Base-by-base conservation (phyloP, 805 yeast genomes). In the Pichia ethanolica region DNA sequence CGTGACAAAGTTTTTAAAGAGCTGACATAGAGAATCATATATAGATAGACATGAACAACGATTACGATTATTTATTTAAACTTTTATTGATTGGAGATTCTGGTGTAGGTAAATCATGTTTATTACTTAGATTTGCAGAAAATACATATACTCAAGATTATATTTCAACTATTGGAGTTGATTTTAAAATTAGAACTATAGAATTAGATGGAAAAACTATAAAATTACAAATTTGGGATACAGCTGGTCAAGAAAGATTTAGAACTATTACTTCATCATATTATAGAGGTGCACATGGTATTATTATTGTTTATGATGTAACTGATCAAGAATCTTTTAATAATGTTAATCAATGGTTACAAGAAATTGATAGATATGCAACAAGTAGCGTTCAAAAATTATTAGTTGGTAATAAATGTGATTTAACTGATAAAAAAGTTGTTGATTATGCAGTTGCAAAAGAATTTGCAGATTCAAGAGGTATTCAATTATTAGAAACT, bases 261-360 rank as follows among this genome's bases (percentile, higher is more conserved):
- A 83, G 98, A 72, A 93, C 99, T 46, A 91, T 91, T 71, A 93
- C 98, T 11, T 87, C 97, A 12, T 88, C 97, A 13, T 91, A 91
- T 73, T 91, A 91, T 75, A 85, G 99, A 69, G 99, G 99, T 50
- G 97, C 98, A 11, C 98, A 91, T 66, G 99, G 99, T 53, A 93
- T 91, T 68, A 93, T 91, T 62, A 91, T 91, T 60, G 99, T 91
- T 47, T 91, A 93, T 69, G 99, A 91, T 66, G 97, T 93, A 42
- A 93, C 99, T 46, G 98, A 93, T 70, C 97, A 89, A 71, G 96
- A 89, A 68, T 85, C 89, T 14, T 91, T 91, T 76, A 88, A 89
- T 71, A 89, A 93, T 67, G 97, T 91, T 61, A 90, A 89, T 72
- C 96, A 89, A 72, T 91, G 99, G 99, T 77, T 91, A 69, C 97